Conservation (phyloP, 495 filamentous ascomycete species). For the Tuber aestivum region DNA sequence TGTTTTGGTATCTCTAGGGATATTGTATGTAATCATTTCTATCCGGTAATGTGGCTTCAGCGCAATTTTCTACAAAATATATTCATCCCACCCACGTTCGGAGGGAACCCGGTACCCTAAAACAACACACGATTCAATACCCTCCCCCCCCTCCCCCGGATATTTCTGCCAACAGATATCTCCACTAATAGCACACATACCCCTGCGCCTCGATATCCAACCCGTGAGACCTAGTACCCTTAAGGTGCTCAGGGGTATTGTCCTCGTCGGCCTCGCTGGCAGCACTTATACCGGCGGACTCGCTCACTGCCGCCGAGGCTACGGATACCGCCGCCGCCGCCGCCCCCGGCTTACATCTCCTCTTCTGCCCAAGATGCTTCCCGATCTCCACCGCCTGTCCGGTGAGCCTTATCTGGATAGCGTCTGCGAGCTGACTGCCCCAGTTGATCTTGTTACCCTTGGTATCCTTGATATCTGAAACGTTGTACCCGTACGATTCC, state of each 20-base stretch:
- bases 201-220: not conserved
- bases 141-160: no score
- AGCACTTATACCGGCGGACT: not conserved
- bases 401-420: constrained; percentile 15
- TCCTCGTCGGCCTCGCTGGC: not conserved
- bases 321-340: not conserved
- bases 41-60: not conserved
- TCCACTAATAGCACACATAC: not conserved
- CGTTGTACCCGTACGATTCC: constrained; percentile 9
- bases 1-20: no score
- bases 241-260: not conserved
- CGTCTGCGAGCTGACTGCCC: constrained; percentile 17
- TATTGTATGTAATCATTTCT: not conserved
- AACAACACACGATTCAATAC: not conserved
- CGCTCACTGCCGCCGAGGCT: not conserved
- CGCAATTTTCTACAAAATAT: not conserved
- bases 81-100: not conserved
- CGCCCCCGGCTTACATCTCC: not conserved
- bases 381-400: constrained; percentile 6
- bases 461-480: constrained; percentile 16
- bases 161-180: not conserved
- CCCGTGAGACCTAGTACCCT: not conserved
- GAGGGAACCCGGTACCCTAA: not conserved
- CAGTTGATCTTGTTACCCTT: constrained; percentile 15
- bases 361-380: not conserved